phyloP scores from a whole-genome alignment of 2,329 filamentous ascomycete species.

The Xylariaceae sp. region DNA sequence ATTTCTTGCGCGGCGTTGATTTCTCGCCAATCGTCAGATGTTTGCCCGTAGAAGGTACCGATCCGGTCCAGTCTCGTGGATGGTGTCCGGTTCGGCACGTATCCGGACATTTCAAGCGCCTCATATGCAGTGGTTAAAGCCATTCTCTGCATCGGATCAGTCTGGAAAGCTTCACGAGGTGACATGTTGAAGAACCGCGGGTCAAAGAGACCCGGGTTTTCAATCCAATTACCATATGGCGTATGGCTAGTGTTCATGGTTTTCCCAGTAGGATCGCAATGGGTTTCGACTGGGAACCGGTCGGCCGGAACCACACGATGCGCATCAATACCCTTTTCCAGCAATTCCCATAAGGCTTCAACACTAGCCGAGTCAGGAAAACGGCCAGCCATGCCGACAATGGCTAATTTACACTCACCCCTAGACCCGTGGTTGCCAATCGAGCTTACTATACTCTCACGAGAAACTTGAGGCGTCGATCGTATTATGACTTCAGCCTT shows the following conservation, averaged over 20 bases:
- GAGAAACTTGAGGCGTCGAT: slow-evolving; percentile 39
- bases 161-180: slow-evolving; percentile 76
- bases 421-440: slow-evolving; percentile 52
- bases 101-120: slow-evolving; percentile 79
- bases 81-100: slow-evolving; percentile 72
- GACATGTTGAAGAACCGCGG: slow-evolving; percentile 90
- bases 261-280: slow-evolving; percentile 73
- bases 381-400: slow-evolving; percentile 80
- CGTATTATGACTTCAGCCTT: slow-evolving; percentile 47
- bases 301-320: slow-evolving; percentile 69
- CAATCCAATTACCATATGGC: slow-evolving; percentile 73
- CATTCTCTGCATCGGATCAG: slow-evolving; percentile 79
- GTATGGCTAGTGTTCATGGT: slow-evolving; percentile 76
- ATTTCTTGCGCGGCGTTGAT: slow-evolving; percentile 71
- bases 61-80: slow-evolving; percentile 66
- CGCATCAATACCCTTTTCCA: slow-evolving; percentile 75
- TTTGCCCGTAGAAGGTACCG: slow-evolving; percentile 76
- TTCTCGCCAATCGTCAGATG: slow-evolving; percentile 78
- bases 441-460: slow-evolving; percentile 38
- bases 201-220: slow-evolving; percentile 77
- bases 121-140: slow-evolving; percentile 78
- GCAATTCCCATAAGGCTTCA: slow-evolving; percentile 74
- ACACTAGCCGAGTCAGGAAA: slow-evolving; percentile 74
- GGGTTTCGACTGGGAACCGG: slow-evolving; percentile 73
- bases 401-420: slow-evolving; percentile 72